Evolutionary conservation across 2,329 filamentous ascomycete genomes (phyloP), one percentile per base, ranked within the genome.

Genomic region (Alternaria consortialis): DNA sequence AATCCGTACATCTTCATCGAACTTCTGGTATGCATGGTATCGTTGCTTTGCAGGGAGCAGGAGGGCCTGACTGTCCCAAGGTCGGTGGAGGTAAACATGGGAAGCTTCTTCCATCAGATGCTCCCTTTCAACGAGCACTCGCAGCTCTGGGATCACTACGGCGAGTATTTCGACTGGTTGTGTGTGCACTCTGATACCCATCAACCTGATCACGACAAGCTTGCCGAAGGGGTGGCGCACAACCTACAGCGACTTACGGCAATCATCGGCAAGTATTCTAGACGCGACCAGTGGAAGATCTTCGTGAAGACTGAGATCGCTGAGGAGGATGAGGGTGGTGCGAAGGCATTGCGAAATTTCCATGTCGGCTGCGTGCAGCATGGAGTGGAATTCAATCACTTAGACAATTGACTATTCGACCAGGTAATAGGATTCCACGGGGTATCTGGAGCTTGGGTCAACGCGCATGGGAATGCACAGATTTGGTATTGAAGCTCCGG

Each of bases 61-160:
- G n/a, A 48, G 47, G 20, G 42, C 40, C 15, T 36, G 29, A 20
- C 25, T 8, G 7, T 31, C 42, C 27, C 58, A 11, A 59, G 42
- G 23, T 51, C 29, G 1, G 62, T 65, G 4, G 53, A 46, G 11
- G 31, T 69, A 1, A 20, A 64, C 11, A 54, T 69, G 3, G 56
- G 57, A 11, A 51, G 36, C 32, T 27, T 69, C 7, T 65, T 65
- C 52, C 57, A 63, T 6, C 36, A 51, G 17, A 50, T 43, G 13
- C n/a, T 69, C 11, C 64, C 66, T 2, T 65, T 67, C 62, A 69
- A 44, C 43, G 25, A 50, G 27, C 20, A 56, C 1, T 51, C 54
- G 1, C 44, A 56, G 54, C 29, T 37, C 25, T 27, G 31, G 7
- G 2, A 1, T 9, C 44, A 36, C 7, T 56, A 56, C 11, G 54